These are phyloP conservation scores for Diaporthe citri DNA, from an alignment of 2,329 filamentous ascomycete genomes.

Conservation along the genomic window DNA sequence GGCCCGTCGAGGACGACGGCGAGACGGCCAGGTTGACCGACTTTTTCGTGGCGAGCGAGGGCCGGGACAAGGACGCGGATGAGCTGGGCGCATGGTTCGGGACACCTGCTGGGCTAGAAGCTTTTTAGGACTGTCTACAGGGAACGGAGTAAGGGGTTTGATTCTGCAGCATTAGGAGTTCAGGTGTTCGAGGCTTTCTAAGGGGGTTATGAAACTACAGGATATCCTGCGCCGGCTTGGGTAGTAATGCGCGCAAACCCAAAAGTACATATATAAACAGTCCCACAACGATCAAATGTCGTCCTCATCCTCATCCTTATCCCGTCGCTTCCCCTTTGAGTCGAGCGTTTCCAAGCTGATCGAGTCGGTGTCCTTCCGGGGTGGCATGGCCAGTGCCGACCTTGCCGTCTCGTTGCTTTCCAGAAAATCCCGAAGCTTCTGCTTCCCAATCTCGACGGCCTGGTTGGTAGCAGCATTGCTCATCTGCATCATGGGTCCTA, in stretches of 20 bases:
- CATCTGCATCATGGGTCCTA: conserved; percentile 97
- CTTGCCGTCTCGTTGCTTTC: conserved; percentile 87
- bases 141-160: neutral
- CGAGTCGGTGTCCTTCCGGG: conserved; percentile 58
- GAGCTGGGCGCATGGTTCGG: conserved; percentile 90
- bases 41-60: conserved; percentile 70
- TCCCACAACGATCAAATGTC: conserved; percentile 60
- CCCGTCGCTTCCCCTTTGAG: conserved; percentile 66
- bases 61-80: conserved; percentile 62
- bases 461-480: conserved; percentile 88
- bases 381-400: conserved; percentile 83
- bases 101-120: conserved; percentile 74
- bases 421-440: conserved; percentile 89
- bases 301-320: conserved; percentile 67
- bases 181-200: conserved; percentile 29
- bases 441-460: conserved; percentile 91
- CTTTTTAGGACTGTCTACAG: conserved; percentile 67
- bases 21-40: conserved; percentile 79
- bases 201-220: conserved; percentile 29
- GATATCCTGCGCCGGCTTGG: conserved; percentile 36
- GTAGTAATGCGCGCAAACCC: conserved; percentile 13
- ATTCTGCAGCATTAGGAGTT: conserved; percentile 36
- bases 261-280: conserved; percentile 35
- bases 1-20: conserved; percentile 81
- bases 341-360: conserved; percentile 73